Evolutionary conservation across 2,329 filamentous ascomycete genomes (phyloP).

Genomic region (Arachnomyces sp.): DNA sequence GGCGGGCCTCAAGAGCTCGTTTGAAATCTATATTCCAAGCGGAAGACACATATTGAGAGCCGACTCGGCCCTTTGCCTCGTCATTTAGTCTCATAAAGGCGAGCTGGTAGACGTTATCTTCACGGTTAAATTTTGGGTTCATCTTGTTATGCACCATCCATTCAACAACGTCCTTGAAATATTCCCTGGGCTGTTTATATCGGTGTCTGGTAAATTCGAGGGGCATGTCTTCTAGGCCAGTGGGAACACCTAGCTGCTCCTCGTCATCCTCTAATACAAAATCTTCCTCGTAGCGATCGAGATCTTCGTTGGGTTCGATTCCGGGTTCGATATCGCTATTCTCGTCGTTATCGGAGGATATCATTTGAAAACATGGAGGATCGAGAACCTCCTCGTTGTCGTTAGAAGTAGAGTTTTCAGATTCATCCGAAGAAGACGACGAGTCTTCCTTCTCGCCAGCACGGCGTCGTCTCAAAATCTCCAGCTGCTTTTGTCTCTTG

Average conservation of each 20-base stretch:
- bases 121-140: conserved; percentile 59
- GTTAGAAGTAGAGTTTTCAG: conserved; percentile 7
- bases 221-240: conserved; percentile 49
- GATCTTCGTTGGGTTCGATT: conserved; percentile 32
- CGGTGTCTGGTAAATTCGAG: conserved; percentile 61
- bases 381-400: conserved; percentile 11
- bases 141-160: conserved; percentile 77
- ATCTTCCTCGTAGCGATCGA: conserved; percentile 53
- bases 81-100: conserved; percentile 66
- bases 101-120: conserved; percentile 58
- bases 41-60: conserved; percentile 64
- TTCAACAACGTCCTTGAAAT: conserved; percentile 67
- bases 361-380: too few relatives aligned
- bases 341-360: conserved; percentile 10
- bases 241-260: conserved; percentile 49
- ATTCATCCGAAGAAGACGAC: conserved; percentile 16
- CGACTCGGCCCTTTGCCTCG: conserved; percentile 60
- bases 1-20: conserved; percentile 58
- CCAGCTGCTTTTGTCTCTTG: conserved; percentile 34
- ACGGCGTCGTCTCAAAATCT: conserved; percentile 35
- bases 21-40: conserved; percentile 63
- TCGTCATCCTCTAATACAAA: conserved; percentile 61
- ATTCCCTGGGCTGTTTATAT: conserved; percentile 60
- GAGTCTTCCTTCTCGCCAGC: conserved; percentile 27
- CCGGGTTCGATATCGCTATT: conserved; percentile 26